phyloP scores from a whole-genome alignment of 2,329 filamentous ascomycete genomes.

The Colletotrichum endophyticum region DNA sequence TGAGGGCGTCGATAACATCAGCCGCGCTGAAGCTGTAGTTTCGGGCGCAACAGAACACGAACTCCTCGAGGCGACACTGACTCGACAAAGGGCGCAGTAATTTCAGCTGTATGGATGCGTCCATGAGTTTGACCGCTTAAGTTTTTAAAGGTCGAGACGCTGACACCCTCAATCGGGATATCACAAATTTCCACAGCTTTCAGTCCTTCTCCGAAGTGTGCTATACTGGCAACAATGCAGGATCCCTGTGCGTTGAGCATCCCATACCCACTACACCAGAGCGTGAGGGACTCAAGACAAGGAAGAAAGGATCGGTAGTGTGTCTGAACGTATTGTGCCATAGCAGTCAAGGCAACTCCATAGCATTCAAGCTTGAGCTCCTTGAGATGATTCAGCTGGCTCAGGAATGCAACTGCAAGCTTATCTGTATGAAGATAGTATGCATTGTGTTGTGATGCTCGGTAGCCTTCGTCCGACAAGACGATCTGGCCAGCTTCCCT shows the following conservation, averaged over 20 bases:
- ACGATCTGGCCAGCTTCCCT: background rate
- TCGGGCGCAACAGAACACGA: background rate
- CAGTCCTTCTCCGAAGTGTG: background rate
- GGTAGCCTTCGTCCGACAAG: background rate
- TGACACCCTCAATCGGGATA: background rate
- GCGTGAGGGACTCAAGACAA: background rate
- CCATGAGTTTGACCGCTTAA: background rate
- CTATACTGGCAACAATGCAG: rapidly evolving
- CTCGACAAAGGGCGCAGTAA: background rate
- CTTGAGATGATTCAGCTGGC: background rate
- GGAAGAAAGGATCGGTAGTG: background rate
- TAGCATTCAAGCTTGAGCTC: background rate
- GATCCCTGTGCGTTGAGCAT: background rate
- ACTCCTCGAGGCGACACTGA: background rate
- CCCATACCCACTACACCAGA: rapidly evolving
- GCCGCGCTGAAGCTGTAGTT: background rate
- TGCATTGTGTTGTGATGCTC: background rate
- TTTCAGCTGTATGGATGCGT: background rate
- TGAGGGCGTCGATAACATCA: background rate
- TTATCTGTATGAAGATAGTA: background rate
- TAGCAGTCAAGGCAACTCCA: rapidly evolving
- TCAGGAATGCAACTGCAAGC: background rate
- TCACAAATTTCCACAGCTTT: background rate
- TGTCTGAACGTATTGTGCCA: rapidly evolving
- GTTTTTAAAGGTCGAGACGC: background rate